Base-by-base conservation (phyloP, 2,329 filamentous ascomycete species). In the Neofusicoccum kwambonambiense region DNA sequence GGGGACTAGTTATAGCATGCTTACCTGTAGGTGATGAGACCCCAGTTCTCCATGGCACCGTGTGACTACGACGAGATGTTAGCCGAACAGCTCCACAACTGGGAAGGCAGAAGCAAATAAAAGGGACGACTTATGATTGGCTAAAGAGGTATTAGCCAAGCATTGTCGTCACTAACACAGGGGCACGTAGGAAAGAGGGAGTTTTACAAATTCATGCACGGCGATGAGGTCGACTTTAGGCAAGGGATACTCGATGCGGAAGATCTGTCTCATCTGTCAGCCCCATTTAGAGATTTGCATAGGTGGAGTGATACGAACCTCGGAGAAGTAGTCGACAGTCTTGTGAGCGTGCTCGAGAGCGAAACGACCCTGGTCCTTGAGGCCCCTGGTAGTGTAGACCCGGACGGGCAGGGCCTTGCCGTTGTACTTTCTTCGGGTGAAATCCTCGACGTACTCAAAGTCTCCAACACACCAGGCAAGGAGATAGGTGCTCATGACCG, bases 11-110 rank as follows among this genome's bases (percentile, higher is more conserved):
- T 11, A 9, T 66, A 68, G 27, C 27, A 31, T 31, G 27, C 68
- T 66, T 19, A 77, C 76, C 93, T 87, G 81, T 98, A 99, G 37
- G 95, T 98, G 65, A 99, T 92, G 62, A 99, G 84, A 70, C 93
- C 93, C 93, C 93, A 97, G 76, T 96, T 96, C 82, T 97, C 93
- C 91, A 96, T 96, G 70, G 92, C 92, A 51, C 91, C 90, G 76
- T 86, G 83, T 72, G 83, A 85, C 84, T 86, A 80, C 69, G 70
- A 69, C 61, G 71, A 71, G 67, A 60, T 73, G 76, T 84, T 72
- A 85, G 82, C 70, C 6, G 15, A 12, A 2, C 13, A 17, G 19
- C 1, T 11, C n/a, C 17, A 13, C 5, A 27, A 31, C 8, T 3
- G 12, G 31, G 34, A 12, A 60, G 15, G 41, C 12, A 19, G 15